Evolutionary conservation across 2,329 filamentous ascomycete genomes (phyloP), one percentile per base, ranked within the genome.

Genomic region (Didymella exigua): DNA sequence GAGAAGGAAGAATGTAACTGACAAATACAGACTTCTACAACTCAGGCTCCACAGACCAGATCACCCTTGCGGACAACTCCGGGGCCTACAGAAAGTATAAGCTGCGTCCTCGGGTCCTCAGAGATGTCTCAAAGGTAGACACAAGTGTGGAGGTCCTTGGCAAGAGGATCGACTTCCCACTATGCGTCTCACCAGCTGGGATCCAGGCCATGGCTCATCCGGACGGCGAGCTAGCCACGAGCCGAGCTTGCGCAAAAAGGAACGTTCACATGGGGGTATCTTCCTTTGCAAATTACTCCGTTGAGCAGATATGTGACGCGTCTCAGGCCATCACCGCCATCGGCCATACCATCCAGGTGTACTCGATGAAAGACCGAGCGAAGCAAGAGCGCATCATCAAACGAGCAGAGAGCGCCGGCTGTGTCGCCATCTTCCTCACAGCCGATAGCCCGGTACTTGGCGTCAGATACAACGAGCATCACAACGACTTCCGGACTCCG

Each of bases 21-120:
- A 55, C 27, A 13, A 10, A 16, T 24, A 13, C 18, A 78, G 82
- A 84, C 45, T 85, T 84, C 70, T 85, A 81, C 67, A 84, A 85
- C 63, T 82, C 81, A 56, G 83, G 83, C 5, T 81, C 82, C 5
- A 84, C 84, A 72, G 81, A 83, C 58, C 72, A 82, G 26, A 23
- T 43, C 40, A 44, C 47, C 18, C 8, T 50, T 8, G 13, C 16
- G 1, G 47, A 37, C 16, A 50, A 50, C 14, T 36, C 23, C n/a
- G 13, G 6, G 7, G 47, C 47, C 18, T 50, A 37, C 18, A 26
- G 21, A 2, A 50, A 50, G 19, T 50, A 50, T 18, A 50, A 44
- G 27, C 10, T 50, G 6, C 47, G 47, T 16, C 38, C 47, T 13
- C 47, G 40, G 4, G 38, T 50, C 5, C 47, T 50, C 31, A n/a